phyloP scores from a whole-genome alignment of 2,329 filamentous ascomycete genomes.

The Fusarium sp. region DNA sequence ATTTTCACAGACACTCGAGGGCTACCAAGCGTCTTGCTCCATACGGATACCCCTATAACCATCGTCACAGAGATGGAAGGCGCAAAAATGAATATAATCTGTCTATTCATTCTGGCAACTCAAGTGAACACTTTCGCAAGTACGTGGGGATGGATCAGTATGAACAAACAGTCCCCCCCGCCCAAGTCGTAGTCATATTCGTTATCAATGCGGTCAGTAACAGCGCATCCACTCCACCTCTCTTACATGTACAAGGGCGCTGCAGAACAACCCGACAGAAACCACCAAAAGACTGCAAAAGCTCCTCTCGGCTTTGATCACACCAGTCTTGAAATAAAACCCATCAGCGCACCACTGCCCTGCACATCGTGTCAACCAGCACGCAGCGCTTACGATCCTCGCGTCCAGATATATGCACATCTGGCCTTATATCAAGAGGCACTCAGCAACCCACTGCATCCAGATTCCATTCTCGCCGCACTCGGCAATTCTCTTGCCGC shows the following conservation, averaged over 20 bases:
- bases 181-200: slow-evolving; percentile 18
- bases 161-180: background rate
- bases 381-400: slow-evolving; percentile 4
- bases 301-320: slow-evolving; percentile 1
- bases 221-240: background rate
- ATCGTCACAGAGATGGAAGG: no score
- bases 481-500: slow-evolving; percentile 6
- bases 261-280: slow-evolving; percentile 4
- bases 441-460: slow-evolving; percentile 1
- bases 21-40: no score
- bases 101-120: no score
- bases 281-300: background rate
- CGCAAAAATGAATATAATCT: no score
- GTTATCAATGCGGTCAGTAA: slow-evolving; percentile 19
- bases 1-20: no score
- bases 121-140: no score
- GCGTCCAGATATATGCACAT: background rate
- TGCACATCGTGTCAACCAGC: slow-evolving; percentile 3
- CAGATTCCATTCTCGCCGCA: slow-evolving; percentile 11
- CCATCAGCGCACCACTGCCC: slow-evolving; percentile 5
- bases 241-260: slow-evolving; percentile 12
- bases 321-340: slow-evolving; percentile 3
- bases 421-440: slow-evolving; percentile 4
- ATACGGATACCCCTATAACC: no score
- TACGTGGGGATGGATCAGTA: background rate